Evolutionary conservation across 352 stramenopile species (phyloP).

Genomic region (Globisporangium emineosum): DNA sequence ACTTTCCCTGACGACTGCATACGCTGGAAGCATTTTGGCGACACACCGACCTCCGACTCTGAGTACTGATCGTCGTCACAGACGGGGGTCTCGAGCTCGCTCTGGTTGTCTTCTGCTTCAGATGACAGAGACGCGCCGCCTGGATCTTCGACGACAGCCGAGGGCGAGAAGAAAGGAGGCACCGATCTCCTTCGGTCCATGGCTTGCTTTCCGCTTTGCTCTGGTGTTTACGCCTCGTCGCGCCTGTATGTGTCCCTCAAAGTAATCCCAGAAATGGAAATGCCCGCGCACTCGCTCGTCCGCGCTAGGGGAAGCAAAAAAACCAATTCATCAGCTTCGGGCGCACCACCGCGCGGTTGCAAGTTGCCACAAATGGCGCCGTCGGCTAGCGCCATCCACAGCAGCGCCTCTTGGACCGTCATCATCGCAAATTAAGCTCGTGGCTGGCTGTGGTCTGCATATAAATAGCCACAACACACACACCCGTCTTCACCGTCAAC

Average conservation of each 20-base stretch:
- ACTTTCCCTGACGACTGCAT: not conserved
- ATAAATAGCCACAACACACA: too few relatives aligned
- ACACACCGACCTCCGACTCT: not conserved
- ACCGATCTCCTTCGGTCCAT: not conserved
- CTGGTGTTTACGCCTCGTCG: not conserved
- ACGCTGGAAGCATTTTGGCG: not conserved
- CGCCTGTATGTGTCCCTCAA: not conserved
- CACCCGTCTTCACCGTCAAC: too few relatives aligned
- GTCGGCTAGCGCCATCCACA: not conserved
- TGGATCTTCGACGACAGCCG: not conserved
- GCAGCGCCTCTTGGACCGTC: not conserved
- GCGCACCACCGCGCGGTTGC: not conserved
- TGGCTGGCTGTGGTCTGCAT: not conserved
- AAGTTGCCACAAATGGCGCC: not conserved
- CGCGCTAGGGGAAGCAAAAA: not conserved
- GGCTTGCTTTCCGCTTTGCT: not conserved
- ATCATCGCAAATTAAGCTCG: not conserved
- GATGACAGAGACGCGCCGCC: not conserved
- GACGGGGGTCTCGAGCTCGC: not conserved
- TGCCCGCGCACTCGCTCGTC: not conserved
- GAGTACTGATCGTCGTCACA: not conserved
- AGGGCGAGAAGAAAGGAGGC: not conserved
- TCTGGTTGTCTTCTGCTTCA: not conserved
- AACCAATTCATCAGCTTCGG: not conserved
- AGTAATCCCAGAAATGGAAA: not conserved